Percentiles rank a stretch among this genome's conserved stretches.
Conservation (phyloP, 2,329 filamentous ascomycete genomes). For the Exophiala mesophila region DNA sequence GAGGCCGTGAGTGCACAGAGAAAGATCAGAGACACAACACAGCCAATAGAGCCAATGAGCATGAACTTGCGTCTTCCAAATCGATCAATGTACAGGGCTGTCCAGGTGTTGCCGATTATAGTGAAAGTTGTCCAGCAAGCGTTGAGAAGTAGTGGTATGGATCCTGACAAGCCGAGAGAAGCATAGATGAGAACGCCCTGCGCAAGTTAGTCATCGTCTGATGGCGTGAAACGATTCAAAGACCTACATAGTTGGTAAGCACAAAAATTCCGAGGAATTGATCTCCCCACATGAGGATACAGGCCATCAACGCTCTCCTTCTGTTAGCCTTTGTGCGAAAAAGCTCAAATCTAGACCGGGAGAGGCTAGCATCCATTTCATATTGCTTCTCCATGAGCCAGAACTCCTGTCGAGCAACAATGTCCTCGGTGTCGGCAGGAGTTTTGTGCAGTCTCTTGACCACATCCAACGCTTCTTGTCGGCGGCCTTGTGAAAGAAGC, state of each 20-base stretch:
- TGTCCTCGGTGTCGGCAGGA: conserved; percentile 32
- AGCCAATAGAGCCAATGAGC: conserved; percentile 39
- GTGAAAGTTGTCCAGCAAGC: conserved; percentile 44
- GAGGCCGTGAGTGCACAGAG: conserved; percentile 35
- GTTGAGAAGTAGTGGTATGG: conserved; percentile 41
- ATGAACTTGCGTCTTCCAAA: conserved; percentile 40
- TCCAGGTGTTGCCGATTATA: conserved; percentile 39
- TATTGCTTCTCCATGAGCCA: conserved; percentile 42
- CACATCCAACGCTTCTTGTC: conserved; percentile 33
- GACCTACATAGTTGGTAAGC: conserved; percentile 17
- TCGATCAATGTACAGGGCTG: conserved; percentile 37
- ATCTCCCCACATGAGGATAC: conserved; percentile 39
- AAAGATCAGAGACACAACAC: conserved; percentile 36
- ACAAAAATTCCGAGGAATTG: conserved; percentile 32
- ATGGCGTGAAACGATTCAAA: no score
- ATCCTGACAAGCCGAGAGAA: conserved; percentile 34
- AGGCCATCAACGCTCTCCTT: conserved; percentile 37
- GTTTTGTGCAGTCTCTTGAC: conserved; percentile 33
- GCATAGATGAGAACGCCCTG: conserved; percentile 41
- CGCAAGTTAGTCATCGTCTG: no score
- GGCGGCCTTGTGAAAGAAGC: conserved; percentile 35
- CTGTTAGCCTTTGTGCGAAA: conserved; percentile 40
- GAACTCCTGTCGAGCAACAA: conserved; percentile 38
- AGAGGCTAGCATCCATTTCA: conserved; percentile 33
- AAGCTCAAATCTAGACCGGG: conserved; percentile 37